phyloP scores from a whole-genome alignment of 305 asterid genomes.

The Fraxinus velutina region DNA sequence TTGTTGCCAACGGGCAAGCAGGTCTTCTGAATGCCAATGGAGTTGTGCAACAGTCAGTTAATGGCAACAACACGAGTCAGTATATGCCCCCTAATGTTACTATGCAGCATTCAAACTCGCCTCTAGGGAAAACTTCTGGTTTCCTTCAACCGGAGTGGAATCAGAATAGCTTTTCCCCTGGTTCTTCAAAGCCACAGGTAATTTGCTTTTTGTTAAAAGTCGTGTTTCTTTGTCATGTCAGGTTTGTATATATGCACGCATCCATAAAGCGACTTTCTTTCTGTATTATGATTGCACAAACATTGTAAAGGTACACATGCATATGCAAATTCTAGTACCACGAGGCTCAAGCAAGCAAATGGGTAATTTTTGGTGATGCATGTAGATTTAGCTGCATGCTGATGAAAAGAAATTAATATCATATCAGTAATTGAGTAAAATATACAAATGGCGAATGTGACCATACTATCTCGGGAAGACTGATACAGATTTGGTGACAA shows the following conservation, averaged over 20 bases:
- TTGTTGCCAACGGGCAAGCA: constrained; percentile 31
- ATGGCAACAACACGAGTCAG: neutral
- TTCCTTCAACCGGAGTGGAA: constrained; percentile 31
- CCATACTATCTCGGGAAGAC: neutral
- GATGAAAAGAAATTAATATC: neutral
- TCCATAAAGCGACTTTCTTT: neutral
- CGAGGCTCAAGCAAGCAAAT: neutral
- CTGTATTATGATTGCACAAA: neutral
- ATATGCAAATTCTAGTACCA: constrained; percentile 6
- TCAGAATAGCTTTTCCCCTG: constrained; percentile 30
- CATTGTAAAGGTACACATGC: neutral
- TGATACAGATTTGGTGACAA: neutral
- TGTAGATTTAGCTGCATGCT: neutral
- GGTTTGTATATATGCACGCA: constrained; percentile 2
- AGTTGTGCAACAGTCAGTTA: constrained; percentile 35
- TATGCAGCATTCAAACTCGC: constrained; percentile 26
- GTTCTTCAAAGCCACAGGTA: constrained; percentile 53
- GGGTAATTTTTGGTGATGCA: neutral
- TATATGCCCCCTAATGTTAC: constrained; percentile 8
- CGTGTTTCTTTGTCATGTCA: neutral
- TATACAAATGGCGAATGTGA: neutral
- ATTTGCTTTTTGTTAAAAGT: neutral
- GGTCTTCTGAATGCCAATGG: constrained; percentile 36
- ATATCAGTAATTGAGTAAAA: neutral
- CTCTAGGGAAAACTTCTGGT: constrained; percentile 29